Base-by-base conservation (phyloP, 305 asterid genomes). In the Striga hermonthica region DNA sequence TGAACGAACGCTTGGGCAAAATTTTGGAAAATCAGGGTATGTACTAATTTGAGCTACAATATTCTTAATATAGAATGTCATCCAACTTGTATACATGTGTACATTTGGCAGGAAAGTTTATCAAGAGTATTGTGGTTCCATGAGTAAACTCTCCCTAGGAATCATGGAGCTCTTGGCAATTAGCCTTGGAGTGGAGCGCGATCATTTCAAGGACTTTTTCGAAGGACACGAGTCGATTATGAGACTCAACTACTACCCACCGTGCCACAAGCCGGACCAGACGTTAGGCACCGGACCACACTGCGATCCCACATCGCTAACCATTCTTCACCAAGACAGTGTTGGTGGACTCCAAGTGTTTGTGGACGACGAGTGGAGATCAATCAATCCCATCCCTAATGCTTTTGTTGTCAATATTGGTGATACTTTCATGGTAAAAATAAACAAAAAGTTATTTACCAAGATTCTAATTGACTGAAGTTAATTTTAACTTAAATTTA, bases 281-380 rank as follows among this genome's bases (percentile, higher is more conserved):
- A 79, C 95, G 0, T 62, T 87, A 52, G 97, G 97, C 65, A 90
- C 95, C 0, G 97, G 97, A 4, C 97, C 97, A 9, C 97, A 85
- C 67, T 85, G 90, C 38, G 97, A 87, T 58, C 95, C 94, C 1
- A 90, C 97, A 4, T 90, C 97, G 6, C 79, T 90, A 28, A 90
- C 97, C 2, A 87, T 90, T 48, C 95, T 90, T 14, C 97, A 90
- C 65, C 97, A 90, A 58, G 97, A 90, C 75, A 70, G 65, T 0
- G 88, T 90, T 4, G 90, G 90, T 9, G 94, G 97, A 4, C 93
- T 90, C n/a, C 84, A 90, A 75, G 95, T 90, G 16, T 82, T 74
- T 61, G 93, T 84, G 12, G 97, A 90, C 65, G 55, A 84, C 12
- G 76, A 87, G 49, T 90, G 97, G 97, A 71, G 69, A 9, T 79